phyloP scores from a whole-genome alignment of 441 rosid species.

The Corymbia citriodora region DNA sequence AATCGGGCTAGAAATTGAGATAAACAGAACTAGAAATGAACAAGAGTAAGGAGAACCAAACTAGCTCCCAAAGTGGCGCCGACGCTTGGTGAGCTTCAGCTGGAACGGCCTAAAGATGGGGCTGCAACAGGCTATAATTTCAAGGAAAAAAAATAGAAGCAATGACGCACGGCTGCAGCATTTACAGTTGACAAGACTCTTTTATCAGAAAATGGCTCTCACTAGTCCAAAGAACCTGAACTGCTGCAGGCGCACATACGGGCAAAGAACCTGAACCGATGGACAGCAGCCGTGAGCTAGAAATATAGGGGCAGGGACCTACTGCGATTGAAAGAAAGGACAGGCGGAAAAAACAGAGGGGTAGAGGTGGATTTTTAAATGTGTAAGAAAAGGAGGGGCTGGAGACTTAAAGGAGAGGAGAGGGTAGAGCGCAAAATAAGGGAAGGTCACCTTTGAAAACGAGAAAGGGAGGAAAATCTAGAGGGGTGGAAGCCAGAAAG shows the following conservation, averaged over 20 bases:
- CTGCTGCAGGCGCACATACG: neutral
- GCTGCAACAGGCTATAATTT: neutral
- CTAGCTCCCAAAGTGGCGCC: too few relatives aligned
- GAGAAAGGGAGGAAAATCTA: neutral
- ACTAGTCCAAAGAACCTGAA: neutral
- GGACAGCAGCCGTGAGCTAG: neutral
- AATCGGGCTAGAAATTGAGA: neutral
- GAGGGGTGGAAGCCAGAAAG: neutral
- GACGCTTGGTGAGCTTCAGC: neutral
- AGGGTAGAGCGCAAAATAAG: neutral
- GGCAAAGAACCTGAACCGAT: neutral
- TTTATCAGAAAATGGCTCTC: neutral
- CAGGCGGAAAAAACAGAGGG: neutral
- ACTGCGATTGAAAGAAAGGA: neutral
- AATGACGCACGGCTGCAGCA: neutral
- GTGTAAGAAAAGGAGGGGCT: neutral
- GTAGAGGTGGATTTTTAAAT: neutral
- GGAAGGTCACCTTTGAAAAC: neutral
- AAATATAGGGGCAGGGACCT: neutral
- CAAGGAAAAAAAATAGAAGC: neutral
- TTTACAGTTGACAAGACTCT: neutral
- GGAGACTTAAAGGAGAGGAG: neutral
- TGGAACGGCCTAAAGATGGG: neutral
- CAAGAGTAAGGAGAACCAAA: neutral
- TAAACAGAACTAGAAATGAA: neutral